Base-by-base conservation (phyloP, 164 flowering plant genomes). In the Nymphaea colorata region DNA sequence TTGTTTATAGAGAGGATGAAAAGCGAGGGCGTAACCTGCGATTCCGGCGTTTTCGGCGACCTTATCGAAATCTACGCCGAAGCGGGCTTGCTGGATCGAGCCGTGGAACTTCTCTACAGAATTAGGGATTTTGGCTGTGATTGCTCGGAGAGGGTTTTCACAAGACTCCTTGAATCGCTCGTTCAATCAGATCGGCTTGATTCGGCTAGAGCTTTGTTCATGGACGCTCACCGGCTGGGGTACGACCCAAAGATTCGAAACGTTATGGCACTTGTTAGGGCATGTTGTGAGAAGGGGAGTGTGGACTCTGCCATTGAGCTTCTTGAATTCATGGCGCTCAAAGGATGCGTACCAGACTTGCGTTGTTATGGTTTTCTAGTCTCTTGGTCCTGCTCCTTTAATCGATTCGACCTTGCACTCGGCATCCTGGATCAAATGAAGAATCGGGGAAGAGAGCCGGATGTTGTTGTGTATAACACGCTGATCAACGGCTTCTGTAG, bases 401-500 rank as follows among this genome's bases (percentile, higher is more conserved):
- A 51, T 4, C 57, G 57, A 8, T 15, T 51, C 57, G 57, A 51
- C 57, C 57, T 51, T 15, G 57, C 57, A 8, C 14, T 8, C 14
- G 8, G 12, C 12, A 51, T 51, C 57, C 57, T 51, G 14, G 57
- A 51, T 51, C 57, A 5, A 51, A 51, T 51, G 57, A 3, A 15
- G 57, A 5, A 8, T 51, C 57, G 57, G 14, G 57, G 57, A 51
- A 51, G 8, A 10, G 57, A 51, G 41, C 97, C 95, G 43, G 87
- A 79, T 69, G 61, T 71, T 74, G 70, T 82, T 18, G 87, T 93
- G 61, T 91, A 81, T 74, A 91, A 87, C 82, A 73, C 81, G 64
- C 74, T 91, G 81, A 83, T 91, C 73, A 75, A 79, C 77, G 93
- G 95, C 41, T 69, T 79, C 73, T 83, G 86, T 76, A 66, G 61